A percentile compares a stretch with the other conserved stretches of the same genome.
Evolutionary conservation across 192 early-diverging fungal genomes (phyloP).

Genomic region (Backusella sp.): DNA sequence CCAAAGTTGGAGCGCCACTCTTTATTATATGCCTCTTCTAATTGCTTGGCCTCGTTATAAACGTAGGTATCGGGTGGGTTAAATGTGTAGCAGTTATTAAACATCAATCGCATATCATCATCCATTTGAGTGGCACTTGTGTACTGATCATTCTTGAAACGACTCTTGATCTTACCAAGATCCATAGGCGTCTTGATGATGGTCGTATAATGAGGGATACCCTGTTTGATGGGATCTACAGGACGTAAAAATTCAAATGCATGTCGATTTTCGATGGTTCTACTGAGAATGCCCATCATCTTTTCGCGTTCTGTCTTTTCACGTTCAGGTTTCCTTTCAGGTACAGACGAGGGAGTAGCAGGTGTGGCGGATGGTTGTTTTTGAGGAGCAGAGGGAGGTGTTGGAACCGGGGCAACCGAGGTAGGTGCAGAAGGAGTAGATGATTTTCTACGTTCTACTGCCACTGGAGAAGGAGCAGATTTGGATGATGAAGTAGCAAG

Average conservation of each 20-base stretch:
- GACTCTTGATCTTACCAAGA: slow-evolving; percentile 51
- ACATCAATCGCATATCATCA: slow-evolving; percentile 58
- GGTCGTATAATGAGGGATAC: slow-evolving; percentile 62
- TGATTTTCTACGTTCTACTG: not conserved
- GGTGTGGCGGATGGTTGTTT: not conserved
- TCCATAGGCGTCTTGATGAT: slow-evolving; percentile 73
- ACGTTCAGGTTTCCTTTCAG: not conserved
- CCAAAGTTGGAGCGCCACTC: slow-evolving; percentile 47
- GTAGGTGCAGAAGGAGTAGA: not conserved
- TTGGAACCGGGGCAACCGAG: not conserved
- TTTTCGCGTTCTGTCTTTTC: slow-evolving; percentile 18
- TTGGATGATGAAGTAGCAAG: not conserved
- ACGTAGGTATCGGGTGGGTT: slow-evolving; percentile 73
- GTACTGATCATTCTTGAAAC: slow-evolving; percentile 46
- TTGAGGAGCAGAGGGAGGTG: not conserved
- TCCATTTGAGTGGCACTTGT: slow-evolving; percentile 33
- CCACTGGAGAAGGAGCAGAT: slow-evolving; percentile 11
- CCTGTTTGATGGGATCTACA: slow-evolving; percentile 57
- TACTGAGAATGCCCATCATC: slow-evolving; percentile 33
- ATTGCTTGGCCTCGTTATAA: slow-evolving; percentile 53
- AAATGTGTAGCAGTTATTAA: slow-evolving; percentile 64
- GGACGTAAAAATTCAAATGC: slow-evolving; percentile 60
- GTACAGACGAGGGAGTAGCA: not conserved
- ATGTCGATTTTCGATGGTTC: slow-evolving; percentile 41
- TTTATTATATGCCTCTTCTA: slow-evolving; percentile 57